Evolutionary conservation across 306 rosid genomes (phyloP).

Genomic region (Oemleria cerasiformis): DNA sequence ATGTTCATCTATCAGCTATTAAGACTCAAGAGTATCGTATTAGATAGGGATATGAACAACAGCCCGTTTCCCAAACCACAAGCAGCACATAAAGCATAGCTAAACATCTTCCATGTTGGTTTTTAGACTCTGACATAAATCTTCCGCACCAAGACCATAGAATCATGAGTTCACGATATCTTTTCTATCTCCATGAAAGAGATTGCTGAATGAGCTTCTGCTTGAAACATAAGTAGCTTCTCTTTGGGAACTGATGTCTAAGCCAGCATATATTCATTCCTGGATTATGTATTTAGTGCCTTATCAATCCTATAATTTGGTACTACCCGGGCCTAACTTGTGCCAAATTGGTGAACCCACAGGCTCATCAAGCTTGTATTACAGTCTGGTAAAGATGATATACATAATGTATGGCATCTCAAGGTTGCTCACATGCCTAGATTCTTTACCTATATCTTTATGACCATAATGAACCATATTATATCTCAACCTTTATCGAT

Average conservation of each 20-base stretch:
- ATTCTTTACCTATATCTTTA: neutral
- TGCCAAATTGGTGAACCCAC: neutral
- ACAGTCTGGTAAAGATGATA: neutral
- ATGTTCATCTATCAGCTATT: neutral
- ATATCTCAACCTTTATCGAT: neutral
- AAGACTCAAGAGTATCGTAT: too few species aligned
- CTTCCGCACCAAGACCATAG: neutral
- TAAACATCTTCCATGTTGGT: neutral
- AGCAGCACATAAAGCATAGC: neutral
- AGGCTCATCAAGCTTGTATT: neutral
- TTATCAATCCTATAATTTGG: neutral
- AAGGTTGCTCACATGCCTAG: neutral
- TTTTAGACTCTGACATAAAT: neutral
- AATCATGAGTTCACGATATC: neutral
- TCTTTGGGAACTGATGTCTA: neutral
- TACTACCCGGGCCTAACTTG: neutral
- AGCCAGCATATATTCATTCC: neutral
- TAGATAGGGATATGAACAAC: neutral
- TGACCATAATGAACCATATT: neutral
- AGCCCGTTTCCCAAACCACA: slow-evolving; percentile 5
- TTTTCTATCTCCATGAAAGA: neutral
- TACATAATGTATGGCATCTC: neutral
- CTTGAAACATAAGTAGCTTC: neutral
- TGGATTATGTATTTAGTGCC: neutral
- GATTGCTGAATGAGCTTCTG: neutral